Conservation (phyloP, 208 protist species). For the Trichomonas gallinae region DNA sequence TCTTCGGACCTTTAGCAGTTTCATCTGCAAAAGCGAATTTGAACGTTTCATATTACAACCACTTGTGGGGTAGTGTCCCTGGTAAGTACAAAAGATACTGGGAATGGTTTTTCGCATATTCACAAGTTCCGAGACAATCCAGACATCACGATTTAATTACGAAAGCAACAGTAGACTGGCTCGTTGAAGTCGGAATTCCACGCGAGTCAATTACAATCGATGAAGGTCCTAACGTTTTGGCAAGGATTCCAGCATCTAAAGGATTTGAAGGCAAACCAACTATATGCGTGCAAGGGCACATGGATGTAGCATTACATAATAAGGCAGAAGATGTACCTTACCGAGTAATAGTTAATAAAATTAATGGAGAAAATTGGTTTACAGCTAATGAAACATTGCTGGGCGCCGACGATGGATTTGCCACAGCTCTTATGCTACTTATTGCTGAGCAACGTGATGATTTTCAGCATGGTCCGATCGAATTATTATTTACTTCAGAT, state of each 20-base stretch:
- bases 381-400: neutral
- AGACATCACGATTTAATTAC: too few relatives aligned
- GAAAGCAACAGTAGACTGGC: too few relatives aligned
- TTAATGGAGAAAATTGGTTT: neutral
- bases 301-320: neutral
- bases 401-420: neutral
- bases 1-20: too few relatives aligned
- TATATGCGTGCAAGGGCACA: neutral
- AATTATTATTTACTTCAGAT: neutral
- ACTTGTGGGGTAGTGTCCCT: too few relatives aligned
- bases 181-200: too few relatives aligned
- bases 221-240: neutral
- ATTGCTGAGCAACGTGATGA: neutral
- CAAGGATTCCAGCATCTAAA: neutral
- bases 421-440: neutral
- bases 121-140: too few relatives aligned
- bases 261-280: neutral
- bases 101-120: too few relatives aligned
- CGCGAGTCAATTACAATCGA: neutral
- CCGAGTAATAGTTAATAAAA: neutral
- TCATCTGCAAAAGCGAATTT: too few relatives aligned
- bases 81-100: too few relatives aligned
- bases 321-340: neutral
- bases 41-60: too few relatives aligned
- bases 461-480: neutral